Evolutionary conservation across 2,329 filamentous ascomycete genomes (phyloP), one percentile per base, ranked within the genome.

Genomic region (Monilinia fructicola): DNA sequence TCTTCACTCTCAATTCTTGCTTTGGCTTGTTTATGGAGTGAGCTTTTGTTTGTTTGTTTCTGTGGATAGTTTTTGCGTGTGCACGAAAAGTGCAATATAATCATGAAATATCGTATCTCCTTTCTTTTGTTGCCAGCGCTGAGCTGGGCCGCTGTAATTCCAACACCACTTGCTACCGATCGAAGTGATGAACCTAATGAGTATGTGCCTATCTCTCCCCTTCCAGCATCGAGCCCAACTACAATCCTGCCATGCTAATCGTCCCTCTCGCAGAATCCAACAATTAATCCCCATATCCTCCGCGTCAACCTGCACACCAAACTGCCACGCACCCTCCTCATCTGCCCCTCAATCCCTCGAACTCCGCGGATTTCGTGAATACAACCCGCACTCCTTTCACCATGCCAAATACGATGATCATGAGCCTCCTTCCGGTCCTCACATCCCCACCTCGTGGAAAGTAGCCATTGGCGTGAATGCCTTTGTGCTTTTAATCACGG

Each of bases 401-500:
- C 54, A 65, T 2, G 23, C 64, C 3, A 65, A 60, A 65, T 53
- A 60, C 44, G 26, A 60, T 3, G 23, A 26, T 2, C 60, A 38
- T 11, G 26, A 54, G 11, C 42, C 64, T 26, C 55, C 35, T 42
- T 12, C 35, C 21, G 11, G 48, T 6, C 64, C 64, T 26, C 58
- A 54, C 38, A 61, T 66, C 10, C 64, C 64, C 38, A 66, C 64
- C 6, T 62, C 64, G 21, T 66, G 58, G 56, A 66, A 66, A 31
- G 64, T 66, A 9, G 64, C 64, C 9, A 54, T 66, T 48, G 64
- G 55, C 6, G 64, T 66, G 4, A 63, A 66, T 14, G 56, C 58
- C n/a, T 66, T 66, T n/a, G 64, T 66, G 23, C 50, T 66, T 6
- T 21, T 62, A 11, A 66, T 66, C 6, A 66, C 64, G 9, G 55